Percentiles rank a stretch among this genome's conserved stretches.
phyloP scores from a whole-genome alignment of 2,329 filamentous ascomycete species.

The Ophiosphaerella herpotricha region DNA sequence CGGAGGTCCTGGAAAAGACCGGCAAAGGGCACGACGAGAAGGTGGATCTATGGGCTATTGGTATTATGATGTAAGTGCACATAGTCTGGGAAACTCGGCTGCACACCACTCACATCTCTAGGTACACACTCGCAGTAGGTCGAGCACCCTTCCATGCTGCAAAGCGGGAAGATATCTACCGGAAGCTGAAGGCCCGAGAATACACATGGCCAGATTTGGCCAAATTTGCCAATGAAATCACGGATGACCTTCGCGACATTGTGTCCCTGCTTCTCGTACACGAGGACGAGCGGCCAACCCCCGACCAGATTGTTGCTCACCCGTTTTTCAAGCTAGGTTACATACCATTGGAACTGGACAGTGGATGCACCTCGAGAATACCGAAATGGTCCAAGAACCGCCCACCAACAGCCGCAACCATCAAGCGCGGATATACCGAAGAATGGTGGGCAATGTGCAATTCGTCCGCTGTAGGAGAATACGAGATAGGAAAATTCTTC shows the following conservation, averaged over 20 bases:
- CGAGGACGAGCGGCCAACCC: constrained; percentile 73
- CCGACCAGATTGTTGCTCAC: constrained; percentile 79
- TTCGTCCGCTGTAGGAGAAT: constrained; percentile 56
- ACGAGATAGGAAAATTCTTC: constrained; percentile 52
- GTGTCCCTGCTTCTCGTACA: constrained; percentile 77
- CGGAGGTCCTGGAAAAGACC: constrained; percentile 91
- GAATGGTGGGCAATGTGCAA: constrained; percentile 57
- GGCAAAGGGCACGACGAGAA: constrained; percentile 96
- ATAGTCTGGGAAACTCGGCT: not conserved
- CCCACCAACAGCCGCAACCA: constrained; percentile 49
- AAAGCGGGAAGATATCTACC: constrained; percentile 84
- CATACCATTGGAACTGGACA: constrained; percentile 63
- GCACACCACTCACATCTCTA: constrained; percentile 46
- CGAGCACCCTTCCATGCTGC: constrained; percentile 95
- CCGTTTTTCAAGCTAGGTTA: constrained; percentile 78
- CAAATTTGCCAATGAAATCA: constrained; percentile 70
- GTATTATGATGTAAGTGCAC: constrained; percentile 83
- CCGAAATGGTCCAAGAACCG: constrained; percentile 54
- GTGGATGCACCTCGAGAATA: constrained; percentile 50
- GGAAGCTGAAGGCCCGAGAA: constrained; percentile 68
- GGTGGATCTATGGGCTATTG: constrained; percentile 97
- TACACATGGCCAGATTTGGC: constrained; percentile 78
- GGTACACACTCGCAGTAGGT: constrained; percentile 94
- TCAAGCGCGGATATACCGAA: constrained; percentile 55
- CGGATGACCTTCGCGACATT: constrained; percentile 74